A percentile compares a stretch with the other conserved stretches of the same genome.
Evolutionary conservation across 176 grass and related monocot genomes (phyloP).

Genomic region (Ensete glaucum): DNA sequence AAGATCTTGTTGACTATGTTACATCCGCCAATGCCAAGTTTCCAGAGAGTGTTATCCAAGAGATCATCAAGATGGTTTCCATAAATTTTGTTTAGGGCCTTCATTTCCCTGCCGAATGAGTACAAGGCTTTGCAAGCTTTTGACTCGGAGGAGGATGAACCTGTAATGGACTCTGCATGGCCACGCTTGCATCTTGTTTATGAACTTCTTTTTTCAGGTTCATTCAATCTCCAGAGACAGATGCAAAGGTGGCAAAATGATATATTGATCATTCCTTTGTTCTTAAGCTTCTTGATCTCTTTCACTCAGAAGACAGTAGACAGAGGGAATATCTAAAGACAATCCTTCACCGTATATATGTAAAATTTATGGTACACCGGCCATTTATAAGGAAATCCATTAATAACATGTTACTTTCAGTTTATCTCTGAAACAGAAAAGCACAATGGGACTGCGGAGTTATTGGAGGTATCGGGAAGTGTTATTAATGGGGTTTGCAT

Average conservation of each 20-base stretch:
- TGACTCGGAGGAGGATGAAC: constrained; percentile 93
- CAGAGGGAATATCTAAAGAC: constrained; percentile 95
- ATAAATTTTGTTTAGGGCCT: constrained; percentile 75
- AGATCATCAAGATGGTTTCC: constrained; percentile 70
- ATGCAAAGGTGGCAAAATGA: constrained; percentile 86
- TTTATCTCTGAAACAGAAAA: constrained; percentile 96
- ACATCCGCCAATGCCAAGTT: constrained; percentile 67
- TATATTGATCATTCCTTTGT: constrained; percentile 98
- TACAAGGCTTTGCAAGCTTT: constrained; percentile 68
- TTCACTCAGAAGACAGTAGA: constrained; percentile 88
- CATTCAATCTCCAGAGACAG: constrained; percentile 72
- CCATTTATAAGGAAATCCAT: constrained; percentile 92
- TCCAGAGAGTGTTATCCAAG: constrained; percentile 53
- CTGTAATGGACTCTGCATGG: constrained; percentile 91
- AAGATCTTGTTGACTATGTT: constrained; percentile 84
- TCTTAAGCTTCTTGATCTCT: constrained; percentile 82
- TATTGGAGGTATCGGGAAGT: constrained; percentile 86
- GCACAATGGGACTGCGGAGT: constrained; percentile 78
- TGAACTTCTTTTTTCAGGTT: constrained; percentile 70
- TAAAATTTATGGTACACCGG: constrained; percentile 97
- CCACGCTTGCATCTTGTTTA: constrained; percentile 81
- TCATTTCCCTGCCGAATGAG: constrained; percentile 50
- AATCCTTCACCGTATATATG: constrained; percentile 92
- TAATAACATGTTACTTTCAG: constrained; percentile 94
- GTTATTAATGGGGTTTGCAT: constrained; percentile 96